phyloP scores from a whole-genome alignment of 495 filamentous ascomycete genomes.

The Aspergillus steynii region DNA sequence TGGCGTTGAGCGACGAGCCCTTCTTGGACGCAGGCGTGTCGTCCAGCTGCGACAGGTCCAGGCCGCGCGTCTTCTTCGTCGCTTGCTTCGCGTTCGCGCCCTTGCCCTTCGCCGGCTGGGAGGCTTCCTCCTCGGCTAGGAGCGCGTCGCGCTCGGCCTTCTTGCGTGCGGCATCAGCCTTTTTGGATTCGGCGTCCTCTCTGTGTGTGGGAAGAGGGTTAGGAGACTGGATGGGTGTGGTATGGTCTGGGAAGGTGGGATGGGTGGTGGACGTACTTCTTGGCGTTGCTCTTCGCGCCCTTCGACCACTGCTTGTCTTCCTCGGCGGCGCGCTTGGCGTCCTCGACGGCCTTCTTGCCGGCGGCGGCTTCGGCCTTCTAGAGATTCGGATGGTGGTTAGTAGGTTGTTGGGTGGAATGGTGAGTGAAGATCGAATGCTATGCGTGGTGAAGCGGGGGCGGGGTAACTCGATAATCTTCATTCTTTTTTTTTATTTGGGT shows the following conservation, averaged over 20 bases:
- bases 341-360: slow-evolving; percentile 68
- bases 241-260: too few relatives aligned
- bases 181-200: slow-evolving; percentile 82
- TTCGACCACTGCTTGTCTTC: slow-evolving; percentile 83
- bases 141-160: slow-evolving; percentile 85
- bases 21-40: slow-evolving; percentile 47
- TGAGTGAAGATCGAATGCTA: not conserved
- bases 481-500: not conserved
- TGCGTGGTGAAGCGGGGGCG: slow-evolving; percentile 29
- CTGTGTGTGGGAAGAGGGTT: slow-evolving; percentile 39
- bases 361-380: slow-evolving; percentile 89
- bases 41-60: slow-evolving; percentile 72
- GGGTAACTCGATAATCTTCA: slow-evolving; percentile 18
- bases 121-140: slow-evolving; percentile 79
- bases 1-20: slow-evolving; percentile 63
- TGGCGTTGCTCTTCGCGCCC: slow-evolving; percentile 77
- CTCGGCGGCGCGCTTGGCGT: slow-evolving; percentile 62
- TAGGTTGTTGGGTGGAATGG: slow-evolving; percentile 2
- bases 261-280: slow-evolving; percentile 64
- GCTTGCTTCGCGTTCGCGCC: slow-evolving; percentile 59
- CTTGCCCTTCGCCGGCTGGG: slow-evolving; percentile 56
- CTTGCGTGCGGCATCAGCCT: slow-evolving; percentile 79
- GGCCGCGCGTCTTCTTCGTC: slow-evolving; percentile 65
- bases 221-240: not conserved
- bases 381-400: not conserved